Base-by-base conservation (phyloP, 352 stramenopile species). In the Phytophthora europaea region DNA sequence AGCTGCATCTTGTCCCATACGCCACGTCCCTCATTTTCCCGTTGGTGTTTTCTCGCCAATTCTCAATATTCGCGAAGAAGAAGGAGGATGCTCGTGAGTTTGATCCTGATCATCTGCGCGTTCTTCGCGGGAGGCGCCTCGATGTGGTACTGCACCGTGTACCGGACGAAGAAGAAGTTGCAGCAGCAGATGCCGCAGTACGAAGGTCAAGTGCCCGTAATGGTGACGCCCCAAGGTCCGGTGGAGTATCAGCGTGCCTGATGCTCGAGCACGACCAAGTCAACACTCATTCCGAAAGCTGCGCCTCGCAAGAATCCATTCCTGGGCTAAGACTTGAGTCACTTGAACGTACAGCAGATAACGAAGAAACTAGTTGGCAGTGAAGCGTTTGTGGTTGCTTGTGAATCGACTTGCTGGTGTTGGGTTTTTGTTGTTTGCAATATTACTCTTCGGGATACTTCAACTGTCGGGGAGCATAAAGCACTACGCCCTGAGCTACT, bases 21-120 rank as follows among this genome's bases (percentile, higher is more conserved):
- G 43, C 18, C 43, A 6, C 43, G 43, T 50, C 43, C 43, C 43
- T 23, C 18, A 23, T 50, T 50, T 6, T 10, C 38, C 38, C 38
- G 45, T 51, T 51, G 38, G 38, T 50, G 16, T 20, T 60, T 28
- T 50, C 34, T 36, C 23, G 51, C 43, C 15, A 45, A 7, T 54
- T 23, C 28, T 6, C 43, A n/a, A 57, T 31, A 58, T 4, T 56
- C 43, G 0, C 2, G 12, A 47, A 51, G 36, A 50, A 20, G 34
- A 69, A n/a, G 47, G 45, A 58, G 40, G 8, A 76, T 79, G 23
- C 18, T 75, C 53, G 47, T 67, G 15, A 60, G 57, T 26, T 59
- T 79, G 58, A 66, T 76, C 18, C 23, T 79, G 47, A 57, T 76
- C 52, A 38, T 79, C 23, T 69, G 62, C 52, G 72, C 72, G n/a